These are phyloP conservation scores for Candida nemodendra DNA, from an alignment of 805 yeast genomes.

Conservation along the genomic window DNA sequence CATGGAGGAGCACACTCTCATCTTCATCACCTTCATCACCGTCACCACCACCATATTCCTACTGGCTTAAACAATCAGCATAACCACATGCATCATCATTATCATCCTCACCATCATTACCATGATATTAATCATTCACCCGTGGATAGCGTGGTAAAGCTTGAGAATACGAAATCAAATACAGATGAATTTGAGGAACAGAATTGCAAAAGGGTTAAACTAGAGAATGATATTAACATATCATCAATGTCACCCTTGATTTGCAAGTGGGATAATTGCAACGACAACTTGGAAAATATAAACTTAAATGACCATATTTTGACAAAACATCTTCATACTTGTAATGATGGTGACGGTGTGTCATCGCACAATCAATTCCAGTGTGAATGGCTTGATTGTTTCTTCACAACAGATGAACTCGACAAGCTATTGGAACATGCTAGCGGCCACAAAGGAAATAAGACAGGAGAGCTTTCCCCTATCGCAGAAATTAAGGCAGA, in stretches of 20 bases:
- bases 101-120: slow-evolving; percentile 13
- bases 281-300: slow-evolving; percentile 33
- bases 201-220: slow-evolving; percentile 22
- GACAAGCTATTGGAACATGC: slow-evolving; percentile 60
- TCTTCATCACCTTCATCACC: slow-evolving; percentile 10
- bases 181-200: background rate
- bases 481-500: slow-evolving; percentile 8
- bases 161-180: background rate
- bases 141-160: background rate
- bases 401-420: slow-evolving; percentile 51
- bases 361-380: slow-evolving; percentile 25
- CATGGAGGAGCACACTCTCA: background rate
- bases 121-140: background rate
- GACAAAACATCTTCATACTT: slow-evolving; percentile 42
- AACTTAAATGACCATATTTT: slow-evolving; percentile 52
- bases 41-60: slow-evolving; percentile 11
- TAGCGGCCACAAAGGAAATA: slow-evolving; percentile 7
- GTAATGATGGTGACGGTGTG: background rate
- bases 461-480: slow-evolving; percentile 38
- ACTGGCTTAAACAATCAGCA: too few relatives aligned
- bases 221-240: slow-evolving; percentile 36
- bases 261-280: slow-evolving; percentile 75
- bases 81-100: slow-evolving; percentile 4
- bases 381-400: slow-evolving; percentile 81
- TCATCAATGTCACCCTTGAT: slow-evolving; percentile 22